Evolutionary conservation across 805 yeast genomes (phyloP).

Genomic region (Priceomyces fermenticarens): DNA sequence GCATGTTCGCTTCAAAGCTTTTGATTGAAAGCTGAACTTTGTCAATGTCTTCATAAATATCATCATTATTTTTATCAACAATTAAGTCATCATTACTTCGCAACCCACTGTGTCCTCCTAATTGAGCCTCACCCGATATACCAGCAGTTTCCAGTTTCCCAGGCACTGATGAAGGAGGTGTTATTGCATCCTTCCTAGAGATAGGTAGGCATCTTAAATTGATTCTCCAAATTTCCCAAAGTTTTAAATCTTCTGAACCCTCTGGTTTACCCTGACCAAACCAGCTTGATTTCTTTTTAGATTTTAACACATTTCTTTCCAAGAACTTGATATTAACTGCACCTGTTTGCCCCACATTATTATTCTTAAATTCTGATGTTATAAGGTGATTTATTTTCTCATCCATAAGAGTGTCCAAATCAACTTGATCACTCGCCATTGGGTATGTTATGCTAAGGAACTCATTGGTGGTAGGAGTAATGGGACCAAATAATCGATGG

Average conservation of each 20-base stretch:
- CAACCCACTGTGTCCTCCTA: slow-evolving; percentile 4
- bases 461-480: slow-evolving; percentile 53
- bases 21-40: slow-evolving; percentile 30
- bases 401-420: slow-evolving; percentile 45
- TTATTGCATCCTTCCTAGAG: slow-evolving; percentile 3
- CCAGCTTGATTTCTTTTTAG: slow-evolving; percentile 51
- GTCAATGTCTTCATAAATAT: slow-evolving; percentile 9
- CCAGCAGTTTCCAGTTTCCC: background rate
- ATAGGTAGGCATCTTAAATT: slow-evolving; percentile 44
- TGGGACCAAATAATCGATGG: slow-evolving; percentile 64
- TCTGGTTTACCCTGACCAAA: slow-evolving; percentile 38
- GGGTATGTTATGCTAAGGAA: slow-evolving; percentile 62
- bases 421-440: slow-evolving; percentile 42
- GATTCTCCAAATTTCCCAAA: slow-evolving; percentile 75
- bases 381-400: slow-evolving; percentile 31
- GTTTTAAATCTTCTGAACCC: slow-evolving; percentile 35
- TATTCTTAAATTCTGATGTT: slow-evolving; percentile 21
- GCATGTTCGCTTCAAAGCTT: slow-evolving; percentile 39
- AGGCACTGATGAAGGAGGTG: slow-evolving; percentile 1
- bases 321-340: slow-evolving; percentile 37
- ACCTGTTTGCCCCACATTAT: slow-evolving; percentile 14
- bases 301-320: slow-evolving; percentile 34
- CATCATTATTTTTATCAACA: slow-evolving; percentile 2
- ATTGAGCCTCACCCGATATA: slow-evolving; percentile 1
- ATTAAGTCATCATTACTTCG: slow-evolving; percentile 6